Percentiles rank a stretch among this genome's conserved stretches.
Conservation (phyloP, 2,329 filamentous ascomycete species). For the Aureobasidium melanogenum region DNA sequence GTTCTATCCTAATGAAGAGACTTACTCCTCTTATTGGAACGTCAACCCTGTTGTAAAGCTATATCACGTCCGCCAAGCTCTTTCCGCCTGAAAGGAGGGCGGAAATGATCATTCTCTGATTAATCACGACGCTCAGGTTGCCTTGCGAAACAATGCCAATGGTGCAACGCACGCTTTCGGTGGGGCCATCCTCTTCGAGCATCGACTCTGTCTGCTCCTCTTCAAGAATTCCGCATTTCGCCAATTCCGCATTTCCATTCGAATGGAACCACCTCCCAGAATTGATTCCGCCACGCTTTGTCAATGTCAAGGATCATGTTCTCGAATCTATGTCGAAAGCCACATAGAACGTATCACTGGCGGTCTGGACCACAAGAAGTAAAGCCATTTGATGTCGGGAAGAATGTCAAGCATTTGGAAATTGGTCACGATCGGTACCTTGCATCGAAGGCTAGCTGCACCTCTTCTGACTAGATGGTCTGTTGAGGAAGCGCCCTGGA, state of each 20-base stretch:
- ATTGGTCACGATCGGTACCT: slow-evolving; percentile 71
- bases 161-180: no score
- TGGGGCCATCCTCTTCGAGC: neutral
- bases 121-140: no score
- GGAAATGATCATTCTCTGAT: no score
- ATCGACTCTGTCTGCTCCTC: neutral
- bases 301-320: neutral
- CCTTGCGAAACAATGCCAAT: no score
- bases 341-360: slow-evolving; percentile 50
- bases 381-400: slow-evolving; percentile 78
- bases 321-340: neutral
- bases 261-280: slow-evolving; percentile 81
- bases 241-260: no score
- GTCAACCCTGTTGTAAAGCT: slow-evolving; percentile 40
- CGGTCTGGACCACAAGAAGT: slow-evolving; percentile 75
- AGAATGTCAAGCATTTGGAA: slow-evolving; percentile 74
- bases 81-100: slow-evolving; percentile 62
- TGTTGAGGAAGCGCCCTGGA: slow-evolving; percentile 65
- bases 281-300: no score
- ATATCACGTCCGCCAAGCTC: slow-evolving; percentile 26
- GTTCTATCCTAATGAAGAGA: slow-evolving; percentile 63
- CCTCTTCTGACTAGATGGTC: slow-evolving; percentile 22
- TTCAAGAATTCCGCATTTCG: neutral
- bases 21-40: slow-evolving; percentile 75
- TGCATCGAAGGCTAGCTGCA: slow-evolving; percentile 50